These are phyloP conservation scores for Houttuynia cordata DNA, from an alignment of 164 flowering plant genomes.

Conservation along the genomic window DNA sequence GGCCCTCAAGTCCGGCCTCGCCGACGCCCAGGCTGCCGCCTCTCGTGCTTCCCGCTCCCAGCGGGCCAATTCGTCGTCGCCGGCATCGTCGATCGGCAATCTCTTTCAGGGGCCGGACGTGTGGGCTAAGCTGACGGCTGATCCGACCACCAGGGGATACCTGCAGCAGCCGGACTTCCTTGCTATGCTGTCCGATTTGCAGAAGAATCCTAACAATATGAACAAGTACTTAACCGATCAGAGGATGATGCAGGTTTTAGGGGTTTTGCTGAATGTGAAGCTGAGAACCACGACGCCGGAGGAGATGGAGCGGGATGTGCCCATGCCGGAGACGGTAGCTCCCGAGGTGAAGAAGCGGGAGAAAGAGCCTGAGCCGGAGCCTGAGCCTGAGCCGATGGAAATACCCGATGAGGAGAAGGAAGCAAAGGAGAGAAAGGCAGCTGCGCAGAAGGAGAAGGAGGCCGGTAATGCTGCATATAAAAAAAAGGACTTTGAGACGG, in stretches of 20 bases:
- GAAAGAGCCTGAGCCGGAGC: constrained; percentile 20
- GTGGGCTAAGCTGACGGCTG: constrained; percentile 86
- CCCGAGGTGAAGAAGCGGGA: constrained; percentile 5
- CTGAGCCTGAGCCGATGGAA: constrained; percentile 51
- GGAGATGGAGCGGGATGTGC: constrained; percentile 33
- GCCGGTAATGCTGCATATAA: constrained; percentile 87
- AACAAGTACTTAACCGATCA: constrained; percentile 68
- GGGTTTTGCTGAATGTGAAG: constrained; percentile 63
- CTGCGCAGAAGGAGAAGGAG: constrained; percentile 82
- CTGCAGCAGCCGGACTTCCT: constrained; percentile 84
- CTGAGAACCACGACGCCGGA: constrained; percentile 27
- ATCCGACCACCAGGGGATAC: constrained; percentile 51
- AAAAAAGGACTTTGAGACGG: constrained; percentile 92
- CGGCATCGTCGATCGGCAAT: constrained; percentile 50
- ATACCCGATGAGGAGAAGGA: constrained; percentile 48
- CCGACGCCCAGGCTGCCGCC: constrained; percentile 57
- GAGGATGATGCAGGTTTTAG: constrained; percentile 83
- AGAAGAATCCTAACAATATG: constrained; percentile 67
- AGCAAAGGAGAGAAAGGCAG: constrained; percentile 42
- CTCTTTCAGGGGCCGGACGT: constrained; percentile 79
- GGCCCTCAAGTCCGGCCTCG: constrained; percentile 58
- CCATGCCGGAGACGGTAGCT: constrained; percentile 1
- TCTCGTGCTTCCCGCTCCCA: constrained; percentile 11
- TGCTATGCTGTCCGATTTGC: constrained; percentile 76
- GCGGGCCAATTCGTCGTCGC: constrained; percentile 2